These are phyloP conservation scores for Trichophaea hybrida DNA, from an alignment of 2,329 filamentous ascomycete species.

Conservation along the genomic window DNA sequence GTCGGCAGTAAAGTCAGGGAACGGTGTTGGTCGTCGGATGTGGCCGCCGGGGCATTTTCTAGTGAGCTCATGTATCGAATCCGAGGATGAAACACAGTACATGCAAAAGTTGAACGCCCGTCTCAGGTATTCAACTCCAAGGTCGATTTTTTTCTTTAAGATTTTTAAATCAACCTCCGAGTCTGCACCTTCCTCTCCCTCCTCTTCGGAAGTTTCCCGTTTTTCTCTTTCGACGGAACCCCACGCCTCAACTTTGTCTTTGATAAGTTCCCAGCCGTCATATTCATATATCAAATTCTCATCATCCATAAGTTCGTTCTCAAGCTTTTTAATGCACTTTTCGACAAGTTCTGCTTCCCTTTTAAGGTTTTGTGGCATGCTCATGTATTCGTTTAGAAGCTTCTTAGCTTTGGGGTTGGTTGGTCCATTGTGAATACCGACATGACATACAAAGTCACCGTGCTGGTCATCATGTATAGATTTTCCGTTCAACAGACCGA, in stretches of 20 bases:
- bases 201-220: conserved; percentile 49
- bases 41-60: conserved; percentile 97
- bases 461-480: conserved; percentile 88
- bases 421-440: conserved; percentile 86
- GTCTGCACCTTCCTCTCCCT: conserved; percentile 69
- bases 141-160: conserved; percentile 93
- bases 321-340: conserved; percentile 69
- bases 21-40: conserved; percentile 56
- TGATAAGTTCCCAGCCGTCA: conserved; percentile 34
- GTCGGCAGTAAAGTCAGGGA: conserved; percentile 22
- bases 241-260: conserved; percentile 27
- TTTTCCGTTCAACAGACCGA: conserved; percentile 92
- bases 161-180: conserved; percentile 54
- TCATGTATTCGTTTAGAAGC: conserved; percentile 28
- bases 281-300: conserved; percentile 29
- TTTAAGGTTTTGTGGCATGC: conserved; percentile 66
- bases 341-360: conserved; percentile 75
- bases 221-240: conserved; percentile 35
- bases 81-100: conserved; percentile 97
- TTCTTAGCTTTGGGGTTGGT: conserved; percentile 43
- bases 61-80: conserved; percentile 88
- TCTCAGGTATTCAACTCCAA: conserved; percentile 90
- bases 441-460: conserved; percentile 93
- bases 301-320: conserved; percentile 44
- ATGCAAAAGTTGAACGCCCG: conserved; percentile 98